Percentiles rank a stretch among this genome's conserved stretches.
Conservation (phyloP, 2,329 filamentous ascomycete genomes). For the Penicillium brevicompactum region DNA sequence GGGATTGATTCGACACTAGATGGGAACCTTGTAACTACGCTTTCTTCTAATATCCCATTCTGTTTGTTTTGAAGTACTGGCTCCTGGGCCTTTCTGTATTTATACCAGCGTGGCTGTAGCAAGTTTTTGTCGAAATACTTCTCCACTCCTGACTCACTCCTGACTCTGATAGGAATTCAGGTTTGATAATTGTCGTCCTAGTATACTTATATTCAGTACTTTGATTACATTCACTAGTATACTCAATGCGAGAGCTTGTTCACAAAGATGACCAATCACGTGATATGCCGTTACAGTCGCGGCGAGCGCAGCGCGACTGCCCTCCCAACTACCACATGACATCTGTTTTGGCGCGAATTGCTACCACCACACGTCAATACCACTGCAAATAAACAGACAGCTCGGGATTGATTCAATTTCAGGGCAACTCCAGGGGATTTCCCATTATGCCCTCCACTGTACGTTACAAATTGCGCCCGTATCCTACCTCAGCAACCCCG, state of each 20-base stretch:
- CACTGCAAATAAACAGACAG: background rate
- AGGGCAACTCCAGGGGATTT: background rate
- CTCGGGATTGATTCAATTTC: constrained; percentile 1
- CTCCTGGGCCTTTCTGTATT: constrained; percentile 21
- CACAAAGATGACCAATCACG: background rate
- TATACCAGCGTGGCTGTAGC: constrained; percentile 22
- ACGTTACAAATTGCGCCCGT: constrained; percentile 23
- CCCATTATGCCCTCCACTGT: constrained; percentile 39
- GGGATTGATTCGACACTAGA: constrained; percentile 27
- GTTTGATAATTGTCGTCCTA: too few relatives aligned
- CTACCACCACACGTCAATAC: background rate
- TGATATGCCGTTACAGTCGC: background rate
- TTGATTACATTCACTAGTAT: background rate
- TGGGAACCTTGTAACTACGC: constrained; percentile 7
- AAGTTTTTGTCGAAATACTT: constrained; percentile 14
- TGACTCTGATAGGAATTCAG: too few relatives aligned
- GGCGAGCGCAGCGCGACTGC: background rate
- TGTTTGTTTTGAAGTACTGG: constrained; percentile 6
- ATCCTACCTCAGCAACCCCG: constrained; percentile 1
- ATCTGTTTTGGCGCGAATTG: background rate
- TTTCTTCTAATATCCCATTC: constrained; percentile 5
- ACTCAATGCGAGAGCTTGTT: background rate
- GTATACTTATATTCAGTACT: too few relatives aligned
- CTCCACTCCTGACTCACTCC: constrained; percentile 3
- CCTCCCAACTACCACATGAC: background rate